Percentiles rank a stretch among this genome's conserved stretches.
phyloP scores from a whole-genome alignment of 108 stramenopile species.

The Pseudonitzschia pungens region DNA sequence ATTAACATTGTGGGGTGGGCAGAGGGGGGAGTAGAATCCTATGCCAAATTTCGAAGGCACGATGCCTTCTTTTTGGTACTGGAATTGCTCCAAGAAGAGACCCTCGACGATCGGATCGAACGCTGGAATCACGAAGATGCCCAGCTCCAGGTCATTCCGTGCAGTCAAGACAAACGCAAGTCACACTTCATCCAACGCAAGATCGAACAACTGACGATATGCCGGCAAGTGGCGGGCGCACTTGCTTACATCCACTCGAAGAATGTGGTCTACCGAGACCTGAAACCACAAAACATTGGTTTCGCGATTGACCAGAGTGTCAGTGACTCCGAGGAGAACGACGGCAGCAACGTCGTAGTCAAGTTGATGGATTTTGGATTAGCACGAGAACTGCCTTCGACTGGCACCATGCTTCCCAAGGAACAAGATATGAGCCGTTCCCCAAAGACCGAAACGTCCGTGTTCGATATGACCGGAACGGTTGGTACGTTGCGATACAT shows the following conservation, averaged over 20 bases:
- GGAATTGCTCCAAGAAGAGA: conserved; percentile 50
- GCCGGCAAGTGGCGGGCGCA: conserved; percentile 55
- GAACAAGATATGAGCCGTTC: background rate
- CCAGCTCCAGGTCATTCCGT: conserved; percentile 1
- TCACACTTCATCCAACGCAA: conserved; percentile 32
- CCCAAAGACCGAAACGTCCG: background rate
- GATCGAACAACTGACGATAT: conserved; percentile 13
- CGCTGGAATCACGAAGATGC: conserved; percentile 36
- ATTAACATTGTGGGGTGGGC: conserved; percentile 26
- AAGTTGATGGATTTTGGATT: conserved; percentile 86
- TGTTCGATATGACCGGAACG: conserved; percentile 58
- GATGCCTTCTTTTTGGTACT: conserved; percentile 59
- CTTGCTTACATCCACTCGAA: conserved; percentile 65
- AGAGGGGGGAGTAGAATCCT: conserved; percentile 47
- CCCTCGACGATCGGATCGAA: conserved; percentile 54
- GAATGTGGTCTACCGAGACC: conserved; percentile 67
- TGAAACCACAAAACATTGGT: conserved; percentile 63
- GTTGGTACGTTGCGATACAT: conserved; percentile 77
- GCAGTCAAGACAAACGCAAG: background rate
- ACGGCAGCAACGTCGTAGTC: background rate
- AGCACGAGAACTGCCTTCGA: conserved; percentile 68
- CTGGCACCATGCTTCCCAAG: background rate
- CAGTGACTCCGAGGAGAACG: background rate
- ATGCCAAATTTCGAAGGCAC: conserved; percentile 32
- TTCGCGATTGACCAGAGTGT: conserved; percentile 30